Percentiles rank a stretch among this genome's conserved stretches.
Conservation (phyloP, 495 filamentous ascomycete genomes). For the Xylaria flabelliformis region DNA sequence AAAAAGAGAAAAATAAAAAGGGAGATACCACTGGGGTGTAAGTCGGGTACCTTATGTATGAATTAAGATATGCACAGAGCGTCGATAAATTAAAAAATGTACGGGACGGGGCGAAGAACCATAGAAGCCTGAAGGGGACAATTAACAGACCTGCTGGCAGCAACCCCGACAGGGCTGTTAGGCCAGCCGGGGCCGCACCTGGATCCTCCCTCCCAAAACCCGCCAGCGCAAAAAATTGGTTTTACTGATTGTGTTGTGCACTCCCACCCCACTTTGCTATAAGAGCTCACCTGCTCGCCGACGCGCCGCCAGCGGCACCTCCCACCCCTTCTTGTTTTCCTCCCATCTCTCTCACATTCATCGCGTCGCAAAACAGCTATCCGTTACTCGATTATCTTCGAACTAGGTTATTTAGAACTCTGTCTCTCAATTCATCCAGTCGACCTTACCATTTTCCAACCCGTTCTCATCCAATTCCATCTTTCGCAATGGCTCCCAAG, state of each 20-base stretch:
- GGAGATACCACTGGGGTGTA: background rate
- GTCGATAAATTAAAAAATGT: background rate
- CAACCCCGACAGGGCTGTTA: slow-evolving; percentile 26
- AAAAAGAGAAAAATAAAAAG: no score
- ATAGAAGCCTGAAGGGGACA: background rate
- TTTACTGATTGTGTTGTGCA: slow-evolving; percentile 48
- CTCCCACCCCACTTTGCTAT: slow-evolving; percentile 50
- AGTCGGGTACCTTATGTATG: background rate
- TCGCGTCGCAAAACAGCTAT: slow-evolving; percentile 22
- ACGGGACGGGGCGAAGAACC: background rate
- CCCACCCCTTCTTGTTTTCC: slow-evolving; percentile 49
- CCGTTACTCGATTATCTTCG: slow-evolving; percentile 17
- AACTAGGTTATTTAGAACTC: slow-evolving; percentile 20
- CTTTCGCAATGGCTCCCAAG: slow-evolving; percentile 68
- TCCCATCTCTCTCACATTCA: slow-evolving; percentile 39
- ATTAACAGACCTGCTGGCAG: background rate
- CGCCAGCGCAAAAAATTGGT: slow-evolving; percentile 18
- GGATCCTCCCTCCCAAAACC: slow-evolving; percentile 14
- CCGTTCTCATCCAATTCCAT: slow-evolving; percentile 19
- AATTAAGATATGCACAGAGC: background rate
- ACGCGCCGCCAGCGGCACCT: slow-evolving; percentile 51
- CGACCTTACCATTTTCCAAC: slow-evolving; percentile 21
- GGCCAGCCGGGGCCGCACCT: slow-evolving; percentile 20
- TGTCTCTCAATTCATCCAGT: slow-evolving; percentile 19
- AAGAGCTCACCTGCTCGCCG: slow-evolving; percentile 54